phyloP scores from a whole-genome alignment of 176 grass and related monocot species.

The Aegilops tauschii region DNA sequence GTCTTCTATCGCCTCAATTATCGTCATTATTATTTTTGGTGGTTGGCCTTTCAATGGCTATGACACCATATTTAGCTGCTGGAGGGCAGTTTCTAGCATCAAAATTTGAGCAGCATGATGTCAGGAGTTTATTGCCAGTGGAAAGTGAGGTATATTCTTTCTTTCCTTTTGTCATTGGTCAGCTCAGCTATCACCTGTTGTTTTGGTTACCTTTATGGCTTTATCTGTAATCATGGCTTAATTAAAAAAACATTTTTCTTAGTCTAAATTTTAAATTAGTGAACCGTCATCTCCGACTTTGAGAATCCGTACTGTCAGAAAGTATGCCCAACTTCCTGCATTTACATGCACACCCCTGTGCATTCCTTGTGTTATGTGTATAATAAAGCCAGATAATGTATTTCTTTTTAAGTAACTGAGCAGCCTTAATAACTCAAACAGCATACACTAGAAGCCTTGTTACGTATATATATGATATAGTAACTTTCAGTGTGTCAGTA shows the following conservation, averaged over 20 bases:
- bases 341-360: not conserved
- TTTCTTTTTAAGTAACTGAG: not conserved
- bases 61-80: slow-evolving; percentile 94
- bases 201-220: not conserved
- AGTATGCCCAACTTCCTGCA: not conserved
- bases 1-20: slow-evolving; percentile 79
- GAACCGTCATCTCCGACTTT: not conserved
- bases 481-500: not conserved
- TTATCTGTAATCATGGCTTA: not conserved
- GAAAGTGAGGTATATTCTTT: slow-evolving; percentile 88
- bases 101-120: slow-evolving; percentile 97
- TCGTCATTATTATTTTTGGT: slow-evolving; percentile 95
- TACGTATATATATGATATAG: not conserved
- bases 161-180: not conserved
- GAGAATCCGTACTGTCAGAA: not conserved
- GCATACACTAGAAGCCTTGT: not conserved
- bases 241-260: not conserved
- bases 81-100: slow-evolving; percentile 92
- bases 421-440: slow-evolving; percentile 7
- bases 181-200: not conserved
- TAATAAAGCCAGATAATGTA: not conserved
- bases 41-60: slow-evolving; percentile 96
- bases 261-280: slow-evolving; percentile 5
- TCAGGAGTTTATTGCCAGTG: slow-evolving; percentile 90
- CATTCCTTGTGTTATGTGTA: slow-evolving; percentile 12